phyloP scores from a whole-genome alignment of 1,139 yeast genomes.

The Scheffersomyces titani region DNA sequence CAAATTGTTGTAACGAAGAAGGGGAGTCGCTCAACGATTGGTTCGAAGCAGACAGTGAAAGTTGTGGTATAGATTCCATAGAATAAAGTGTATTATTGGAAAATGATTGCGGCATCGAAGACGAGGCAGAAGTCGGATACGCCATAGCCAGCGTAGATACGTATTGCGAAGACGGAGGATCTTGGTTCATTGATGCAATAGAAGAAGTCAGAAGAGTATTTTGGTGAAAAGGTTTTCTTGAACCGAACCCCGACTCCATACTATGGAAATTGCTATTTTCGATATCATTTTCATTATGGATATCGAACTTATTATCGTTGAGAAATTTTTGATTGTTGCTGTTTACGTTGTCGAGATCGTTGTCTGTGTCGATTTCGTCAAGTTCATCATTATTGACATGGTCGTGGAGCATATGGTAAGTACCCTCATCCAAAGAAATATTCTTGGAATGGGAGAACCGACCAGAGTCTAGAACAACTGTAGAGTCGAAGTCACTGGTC shows the following conservation, averaged over 20 bases:
- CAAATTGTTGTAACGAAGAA: slow-evolving; percentile 15
- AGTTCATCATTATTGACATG: slow-evolving; percentile 4
- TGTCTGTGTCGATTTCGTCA: not conserved
- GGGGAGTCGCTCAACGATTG: slow-evolving; percentile 40
- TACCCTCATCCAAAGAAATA: slow-evolving; percentile 28
- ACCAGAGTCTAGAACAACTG: not conserved
- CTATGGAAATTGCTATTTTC: not conserved
- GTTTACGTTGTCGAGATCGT: not conserved
- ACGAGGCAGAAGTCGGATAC: not conserved
- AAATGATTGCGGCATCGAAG: slow-evolving; percentile 20
- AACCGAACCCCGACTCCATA: not conserved
- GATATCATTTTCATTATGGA: not conserved
- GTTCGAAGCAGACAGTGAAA: slow-evolving; percentile 36
- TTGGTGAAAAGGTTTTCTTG: slow-evolving; percentile 11
- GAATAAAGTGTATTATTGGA: slow-evolving; percentile 47
- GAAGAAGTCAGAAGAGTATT: slow-evolving; percentile 21
- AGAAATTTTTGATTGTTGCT: not conserved
- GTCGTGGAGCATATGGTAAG: slow-evolving; percentile 8
- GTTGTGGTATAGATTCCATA: slow-evolving; percentile 42
- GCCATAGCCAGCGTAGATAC: not conserved
- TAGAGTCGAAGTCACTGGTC: slow-evolving; percentile 6
- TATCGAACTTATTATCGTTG: not conserved
- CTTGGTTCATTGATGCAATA: slow-evolving; percentile 19
- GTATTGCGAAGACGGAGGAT: slow-evolving; percentile 11
- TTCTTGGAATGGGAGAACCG: slow-evolving; percentile 24